Percentiles rank a stretch among this genome's conserved stretches.
Evolutionary conservation across 768 basidiomycete genomes (phyloP).

Genomic region (Boletus huronensis): DNA sequence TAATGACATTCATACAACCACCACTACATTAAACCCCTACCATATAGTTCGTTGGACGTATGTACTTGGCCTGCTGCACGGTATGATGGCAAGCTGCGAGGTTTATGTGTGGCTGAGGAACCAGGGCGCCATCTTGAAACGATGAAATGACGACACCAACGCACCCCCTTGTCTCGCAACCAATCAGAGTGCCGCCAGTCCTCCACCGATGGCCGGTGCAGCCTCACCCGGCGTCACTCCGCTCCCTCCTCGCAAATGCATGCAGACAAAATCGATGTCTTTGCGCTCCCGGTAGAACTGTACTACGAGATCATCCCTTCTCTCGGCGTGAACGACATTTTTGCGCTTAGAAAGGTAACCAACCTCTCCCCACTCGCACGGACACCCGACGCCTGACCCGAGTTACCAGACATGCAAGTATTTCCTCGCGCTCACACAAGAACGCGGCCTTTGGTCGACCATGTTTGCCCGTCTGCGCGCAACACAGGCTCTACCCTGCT

Average conservation of each 20-base stretch:
- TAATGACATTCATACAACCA: not conserved
- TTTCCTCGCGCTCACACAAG: constrained; percentile 15
- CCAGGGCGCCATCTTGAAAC: no score
- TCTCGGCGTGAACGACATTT: constrained; percentile 14
- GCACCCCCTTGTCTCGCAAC: not conserved
- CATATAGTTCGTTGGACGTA: not conserved
- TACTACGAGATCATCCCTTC: constrained; percentile 9
- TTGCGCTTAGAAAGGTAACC: constrained; percentile 17
- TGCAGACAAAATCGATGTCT: not conserved
- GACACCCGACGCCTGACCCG: not conserved
- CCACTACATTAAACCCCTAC: not conserved
- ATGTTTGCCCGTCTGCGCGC: constrained; percentile 11
- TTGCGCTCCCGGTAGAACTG: constrained; percentile 19
- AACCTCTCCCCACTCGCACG: not conserved
- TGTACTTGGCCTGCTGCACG: no score
- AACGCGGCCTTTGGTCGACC: constrained; percentile 17
- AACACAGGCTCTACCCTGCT: constrained; percentile 14
- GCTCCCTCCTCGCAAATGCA: not conserved
- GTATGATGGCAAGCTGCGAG: no score
- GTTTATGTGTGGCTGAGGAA: no score
- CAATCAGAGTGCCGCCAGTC: not conserved
- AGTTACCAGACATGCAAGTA: constrained; percentile 24
- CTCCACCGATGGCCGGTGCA: not conserved
- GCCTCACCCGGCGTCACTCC: no score
- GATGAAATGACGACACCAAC: no score